phyloP scores from a whole-genome alignment of 768 basidiomycete genomes.

The Polyporus arcularius region DNA sequence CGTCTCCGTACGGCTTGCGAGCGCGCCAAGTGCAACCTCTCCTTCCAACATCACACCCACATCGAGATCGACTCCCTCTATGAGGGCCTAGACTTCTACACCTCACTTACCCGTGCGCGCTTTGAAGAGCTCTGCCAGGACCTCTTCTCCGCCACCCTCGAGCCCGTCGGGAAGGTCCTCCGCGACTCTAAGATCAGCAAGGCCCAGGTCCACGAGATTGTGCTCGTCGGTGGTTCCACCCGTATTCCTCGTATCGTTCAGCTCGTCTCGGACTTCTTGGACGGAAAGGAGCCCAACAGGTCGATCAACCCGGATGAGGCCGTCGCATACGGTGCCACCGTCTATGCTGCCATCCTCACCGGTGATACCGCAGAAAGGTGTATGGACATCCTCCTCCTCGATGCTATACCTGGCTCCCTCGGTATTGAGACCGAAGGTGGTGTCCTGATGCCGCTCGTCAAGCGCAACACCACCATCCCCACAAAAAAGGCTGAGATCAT shows the following conservation, averaged over 20 bases:
- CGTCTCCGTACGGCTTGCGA: constrained; percentile 98
- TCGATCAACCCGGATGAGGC: constrained; percentile 99
- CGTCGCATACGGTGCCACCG: constrained; percentile 97
- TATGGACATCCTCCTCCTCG: constrained; percentile 92
- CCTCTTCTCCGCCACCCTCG: constrained; percentile 92
- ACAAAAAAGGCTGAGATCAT: constrained; percentile 99
- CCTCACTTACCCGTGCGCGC: constrained; percentile 95
- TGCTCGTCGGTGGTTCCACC: constrained; percentile 96
- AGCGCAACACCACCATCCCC: constrained; percentile 97
- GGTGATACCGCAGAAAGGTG: constrained; percentile 98
- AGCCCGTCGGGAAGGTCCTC: constrained; percentile 97
- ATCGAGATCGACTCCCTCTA: constrained; percentile 98
- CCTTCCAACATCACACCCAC: constrained; percentile 93
- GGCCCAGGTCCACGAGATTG: constrained; percentile 92
- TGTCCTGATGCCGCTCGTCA: constrained; percentile 98
- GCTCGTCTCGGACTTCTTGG: constrained; percentile 98
- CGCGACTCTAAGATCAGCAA: constrained; percentile 99
- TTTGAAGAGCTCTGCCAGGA: constrained; percentile 97
- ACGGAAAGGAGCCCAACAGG: constrained; percentile 98
- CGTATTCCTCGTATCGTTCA: constrained; percentile 98
- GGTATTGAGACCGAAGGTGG: constrained; percentile 99
- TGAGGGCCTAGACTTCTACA: constrained; percentile 98
- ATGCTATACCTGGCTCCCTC: constrained; percentile 87
- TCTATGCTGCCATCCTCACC: constrained; percentile 96
- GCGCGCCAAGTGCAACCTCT: constrained; percentile 97